A percentile compares a stretch with the other conserved stretches of the same genome.
phyloP scores from a whole-genome alignment of 306 rosid species.

The Nissolia schottii region DNA sequence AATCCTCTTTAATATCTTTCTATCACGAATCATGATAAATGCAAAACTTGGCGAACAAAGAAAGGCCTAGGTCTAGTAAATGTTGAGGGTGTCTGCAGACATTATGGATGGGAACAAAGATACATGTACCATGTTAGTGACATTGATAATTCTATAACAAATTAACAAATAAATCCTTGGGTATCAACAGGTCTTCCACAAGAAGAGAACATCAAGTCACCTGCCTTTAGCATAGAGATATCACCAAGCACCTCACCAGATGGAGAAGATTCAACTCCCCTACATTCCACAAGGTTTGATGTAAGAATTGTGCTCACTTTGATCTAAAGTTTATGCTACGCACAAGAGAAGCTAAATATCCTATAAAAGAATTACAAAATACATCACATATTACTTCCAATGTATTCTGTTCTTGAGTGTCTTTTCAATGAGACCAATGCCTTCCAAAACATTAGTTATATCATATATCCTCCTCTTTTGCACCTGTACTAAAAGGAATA shows the following conservation, averaged over 20 bases:
- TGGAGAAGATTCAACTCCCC: slow-evolving; percentile 77
- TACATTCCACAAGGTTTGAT: slow-evolving; percentile 36
- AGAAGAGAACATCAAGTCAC: slow-evolving; percentile 3
- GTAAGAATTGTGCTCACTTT: slow-evolving; percentile 29
- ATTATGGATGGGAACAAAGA: not conserved
- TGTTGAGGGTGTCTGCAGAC: not conserved
- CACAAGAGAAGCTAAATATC: slow-evolving; percentile 15
- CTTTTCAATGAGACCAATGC: slow-evolving; percentile 98
- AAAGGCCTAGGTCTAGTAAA: not conserved
- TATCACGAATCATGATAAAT: slow-evolving; percentile 4
- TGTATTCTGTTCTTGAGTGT: slow-evolving; percentile 87
- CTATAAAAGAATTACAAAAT: slow-evolving; percentile 4
- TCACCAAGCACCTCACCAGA: slow-evolving; percentile 71
- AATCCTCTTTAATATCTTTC: not conserved
- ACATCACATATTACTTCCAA: slow-evolving; percentile 75
- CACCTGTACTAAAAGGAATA: slow-evolving; percentile 50
- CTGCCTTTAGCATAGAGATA: slow-evolving; percentile 68
- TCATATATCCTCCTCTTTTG: slow-evolving; percentile 99
- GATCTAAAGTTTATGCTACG: slow-evolving; percentile 15
- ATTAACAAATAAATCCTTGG: slow-evolving; percentile 6
- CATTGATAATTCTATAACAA: slow-evolving; percentile 6
- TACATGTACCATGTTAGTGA: not conserved
- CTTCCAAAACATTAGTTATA: slow-evolving; percentile 97
- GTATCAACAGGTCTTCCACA: slow-evolving; percentile 2
- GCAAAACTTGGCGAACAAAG: slow-evolving; percentile 9